Evolutionary conservation across 1,284 basidiomycete species (phyloP), one percentile per base, ranked within the genome.

Genomic region (Cystobasidium slooffiae): DNA sequence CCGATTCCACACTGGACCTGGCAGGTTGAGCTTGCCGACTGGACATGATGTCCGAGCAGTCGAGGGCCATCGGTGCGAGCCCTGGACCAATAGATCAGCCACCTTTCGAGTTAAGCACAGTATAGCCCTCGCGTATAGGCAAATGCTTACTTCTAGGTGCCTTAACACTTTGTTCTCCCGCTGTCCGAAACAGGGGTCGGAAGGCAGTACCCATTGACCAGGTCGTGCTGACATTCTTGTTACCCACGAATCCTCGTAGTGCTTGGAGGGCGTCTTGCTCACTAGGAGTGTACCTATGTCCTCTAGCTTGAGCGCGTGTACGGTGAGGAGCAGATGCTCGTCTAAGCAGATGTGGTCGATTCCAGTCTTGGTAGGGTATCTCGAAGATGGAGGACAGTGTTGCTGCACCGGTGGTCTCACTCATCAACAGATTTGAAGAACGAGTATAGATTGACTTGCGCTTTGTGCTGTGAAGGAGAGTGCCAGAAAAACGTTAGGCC

Each of bases 321-420:
- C 59, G 59, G 16, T 44, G 20, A 44, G 59, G 59, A 9, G 41
- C 41, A 22, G 44, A 63, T 18, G 47, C 61, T 31, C 22, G n/a
- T 20, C 61, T 46, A 16, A 10, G 43, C 20, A 63, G 61, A 49
- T 49, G 20, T 8, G 20, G 12, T 12, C 46, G 37, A 6, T 46
- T 37, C 44, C 61, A 63, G 8, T 18, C 56, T 22, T 22, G 22
- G 20, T 49, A 47, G 1, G 61, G 61, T 14, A 63, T 49, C 18
- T 47, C 37, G 9, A 63, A 24, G 16, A 20, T 12, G 5, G 61
- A 63, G 6, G 31, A 8, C 4, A 43, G 31, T 18, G 37, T 59
- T 59, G 56, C 10, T 6, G 56, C 8, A 6, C 43, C 37, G 0
- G 39, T 39, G 7, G n/a, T 43, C 10, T 20, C 12, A 31, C 39